A percentile compares a stretch with the other conserved stretches of the same genome.
These are phyloP conservation scores for Beta vulgaris DNA, from an alignment of 148 eudicot species.

Conservation along the genomic window DNA sequence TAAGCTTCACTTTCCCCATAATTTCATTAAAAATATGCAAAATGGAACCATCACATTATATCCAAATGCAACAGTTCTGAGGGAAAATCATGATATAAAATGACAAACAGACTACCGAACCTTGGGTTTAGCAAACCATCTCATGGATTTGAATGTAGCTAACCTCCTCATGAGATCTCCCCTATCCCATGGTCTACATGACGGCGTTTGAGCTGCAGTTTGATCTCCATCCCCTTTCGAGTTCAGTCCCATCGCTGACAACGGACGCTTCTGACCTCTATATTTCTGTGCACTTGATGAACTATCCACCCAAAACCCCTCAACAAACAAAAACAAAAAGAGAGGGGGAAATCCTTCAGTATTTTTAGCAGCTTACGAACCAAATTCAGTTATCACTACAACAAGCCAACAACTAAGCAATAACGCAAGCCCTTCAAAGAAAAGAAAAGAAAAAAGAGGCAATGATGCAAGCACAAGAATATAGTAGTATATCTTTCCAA, in stretches of 20 bases:
- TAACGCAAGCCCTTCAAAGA: neutral
- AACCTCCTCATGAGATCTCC: slow-evolving; percentile 73
- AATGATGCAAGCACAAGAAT: neutral
- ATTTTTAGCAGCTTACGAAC: neutral
- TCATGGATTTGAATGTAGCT: slow-evolving; percentile 94
- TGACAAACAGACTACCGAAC: slow-evolving; percentile 33
- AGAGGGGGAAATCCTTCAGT: neutral
- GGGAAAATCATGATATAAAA: neutral
- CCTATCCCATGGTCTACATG: slow-evolving; percentile 93
- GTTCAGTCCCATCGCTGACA: slow-evolving; percentile 31
- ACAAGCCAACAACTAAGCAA: neutral
- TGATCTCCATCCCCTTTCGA: slow-evolving; percentile 36
- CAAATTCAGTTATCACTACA: neutral
- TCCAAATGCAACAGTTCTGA: neutral
- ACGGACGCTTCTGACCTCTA: slow-evolving; percentile 59
- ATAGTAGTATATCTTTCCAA: too few species aligned
- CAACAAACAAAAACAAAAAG: neutral
- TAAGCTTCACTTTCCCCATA: neutral
- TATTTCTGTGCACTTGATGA: slow-evolving; percentile 33
- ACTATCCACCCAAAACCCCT: slow-evolving; percentile 25
- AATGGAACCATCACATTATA: neutral
- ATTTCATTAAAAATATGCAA: neutral
- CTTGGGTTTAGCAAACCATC: slow-evolving; percentile 99
- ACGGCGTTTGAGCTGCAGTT: slow-evolving; percentile 44
- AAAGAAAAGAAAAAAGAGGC: neutral